These are phyloP conservation scores for Coemansia sp. DNA, from an alignment of 192 early-diverging fungal genomes.

Conservation along the genomic window DNA sequence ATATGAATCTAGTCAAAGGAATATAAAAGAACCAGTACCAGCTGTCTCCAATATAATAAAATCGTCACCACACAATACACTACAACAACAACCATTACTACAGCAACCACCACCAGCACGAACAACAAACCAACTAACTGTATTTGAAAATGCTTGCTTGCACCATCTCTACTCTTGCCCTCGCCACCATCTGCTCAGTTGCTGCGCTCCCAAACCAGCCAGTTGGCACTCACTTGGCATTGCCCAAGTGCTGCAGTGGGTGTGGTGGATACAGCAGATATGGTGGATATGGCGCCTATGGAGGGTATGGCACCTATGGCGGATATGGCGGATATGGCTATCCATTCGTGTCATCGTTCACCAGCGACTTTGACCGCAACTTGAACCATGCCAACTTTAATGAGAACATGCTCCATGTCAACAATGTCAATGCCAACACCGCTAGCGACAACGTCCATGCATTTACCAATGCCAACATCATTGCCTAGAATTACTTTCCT, in stretches of 20 bases:
- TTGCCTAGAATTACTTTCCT: no score
- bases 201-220: neutral
- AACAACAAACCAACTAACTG: neutral
- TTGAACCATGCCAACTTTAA: no score
- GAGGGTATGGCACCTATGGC: no score
- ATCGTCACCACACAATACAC: neutral
- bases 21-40: neutral
- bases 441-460: no score
- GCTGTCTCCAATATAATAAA: neutral
- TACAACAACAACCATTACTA: neutral
- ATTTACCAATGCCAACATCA: no score
- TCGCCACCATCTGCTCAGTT: neutral
- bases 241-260: neutral
- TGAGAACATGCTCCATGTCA: no score
- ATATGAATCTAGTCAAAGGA: neutral
- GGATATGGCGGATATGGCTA: no score
- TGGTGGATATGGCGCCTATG: neutral
- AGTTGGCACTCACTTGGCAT: neutral
- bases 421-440: no score
- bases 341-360: no score
- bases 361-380: no score
- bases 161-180: conserved; percentile 1
- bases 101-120: neutral
- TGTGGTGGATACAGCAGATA: neutral
- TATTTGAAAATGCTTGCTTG: neutral